phyloP scores from a whole-genome alignment of 75 land plant genomes.

The Pinus tabuliformis region DNA sequence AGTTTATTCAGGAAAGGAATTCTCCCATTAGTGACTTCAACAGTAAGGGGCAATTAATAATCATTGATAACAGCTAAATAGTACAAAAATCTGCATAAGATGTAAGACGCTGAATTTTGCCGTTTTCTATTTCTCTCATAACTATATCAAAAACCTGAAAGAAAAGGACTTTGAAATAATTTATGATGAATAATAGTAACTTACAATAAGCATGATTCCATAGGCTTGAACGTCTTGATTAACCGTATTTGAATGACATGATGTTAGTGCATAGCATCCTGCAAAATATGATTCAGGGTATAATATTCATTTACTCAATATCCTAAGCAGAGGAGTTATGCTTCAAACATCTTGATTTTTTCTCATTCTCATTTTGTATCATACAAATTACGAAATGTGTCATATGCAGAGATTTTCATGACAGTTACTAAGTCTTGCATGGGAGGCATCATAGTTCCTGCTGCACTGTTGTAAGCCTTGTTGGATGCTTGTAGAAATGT shows the following conservation, averaged over 20 bases:
- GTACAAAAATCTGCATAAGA: not conserved
- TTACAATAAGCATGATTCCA: slow-evolving; percentile 68
- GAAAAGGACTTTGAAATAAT: not conserved
- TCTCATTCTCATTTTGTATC: too few species aligned
- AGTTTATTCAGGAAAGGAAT: not conserved
- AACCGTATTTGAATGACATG: slow-evolving; percentile 44
- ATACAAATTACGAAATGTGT: too few species aligned
- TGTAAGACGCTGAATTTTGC: not conserved
- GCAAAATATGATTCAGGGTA: slow-evolving; percentile 14
- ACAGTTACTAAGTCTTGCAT: too few species aligned
- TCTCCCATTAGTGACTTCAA: not conserved
- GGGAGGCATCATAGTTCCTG: too few species aligned
- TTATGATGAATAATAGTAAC: slow-evolving; percentile 7
- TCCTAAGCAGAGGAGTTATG: too few species aligned
- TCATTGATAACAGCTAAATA: not conserved
- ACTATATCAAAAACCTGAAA: not conserved
- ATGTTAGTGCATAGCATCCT: slow-evolving; percentile 68
- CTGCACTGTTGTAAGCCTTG: too few species aligned
- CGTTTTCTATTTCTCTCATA: not conserved
- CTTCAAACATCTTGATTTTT: too few species aligned
- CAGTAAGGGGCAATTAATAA: not conserved
- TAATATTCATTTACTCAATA: too few species aligned
- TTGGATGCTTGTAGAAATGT: too few species aligned
- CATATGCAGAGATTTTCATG: too few species aligned
- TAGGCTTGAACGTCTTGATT: slow-evolving; percentile 69